Percentiles rank a stretch among this genome's conserved stretches.
Evolutionary conservation across 768 basidiomycete species (phyloP).

Genomic region (Suillus subalutaceus): DNA sequence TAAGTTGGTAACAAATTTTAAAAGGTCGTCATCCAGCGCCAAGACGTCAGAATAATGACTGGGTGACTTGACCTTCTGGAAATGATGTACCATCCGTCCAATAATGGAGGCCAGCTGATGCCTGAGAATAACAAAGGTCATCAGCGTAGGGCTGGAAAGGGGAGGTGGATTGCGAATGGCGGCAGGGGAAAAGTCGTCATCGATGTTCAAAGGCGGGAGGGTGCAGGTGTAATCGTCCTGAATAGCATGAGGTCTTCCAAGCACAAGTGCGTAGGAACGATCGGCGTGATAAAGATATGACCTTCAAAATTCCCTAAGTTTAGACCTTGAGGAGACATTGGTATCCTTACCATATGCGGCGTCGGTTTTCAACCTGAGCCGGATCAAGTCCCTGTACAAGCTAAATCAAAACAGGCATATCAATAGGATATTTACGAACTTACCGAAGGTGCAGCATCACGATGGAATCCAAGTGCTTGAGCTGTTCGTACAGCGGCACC

Average conservation of each 20-base stretch:
- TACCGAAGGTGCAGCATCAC: slow-evolving; percentile 85
- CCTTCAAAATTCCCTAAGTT: slow-evolving; percentile 43
- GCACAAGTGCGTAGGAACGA: slow-evolving; percentile 87
- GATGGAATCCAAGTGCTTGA: slow-evolving; percentile 89
- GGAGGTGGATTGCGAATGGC: slow-evolving; percentile 54
- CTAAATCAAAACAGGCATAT: slow-evolving; percentile 12
- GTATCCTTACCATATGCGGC: slow-evolving; percentile 76
- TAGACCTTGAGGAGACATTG: slow-evolving; percentile 2
- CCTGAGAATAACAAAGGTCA: slow-evolving; percentile 88
- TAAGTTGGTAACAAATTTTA: slow-evolving; percentile 72
- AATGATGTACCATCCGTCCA: slow-evolving; percentile 90
- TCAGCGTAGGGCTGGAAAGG: slow-evolving; percentile 72
- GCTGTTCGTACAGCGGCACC: slow-evolving; percentile 93
- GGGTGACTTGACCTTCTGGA: slow-evolving; percentile 79
- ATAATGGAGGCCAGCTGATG: slow-evolving; percentile 84
- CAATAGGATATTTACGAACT: slow-evolving; percentile 24
- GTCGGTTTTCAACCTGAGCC: slow-evolving; percentile 81
- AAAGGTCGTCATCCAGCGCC: slow-evolving; percentile 79
- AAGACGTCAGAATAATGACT: slow-evolving; percentile 85
- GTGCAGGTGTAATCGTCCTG: slow-evolving; percentile 90
- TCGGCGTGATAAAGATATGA: slow-evolving; percentile 94
- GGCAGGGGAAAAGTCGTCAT: slow-evolving; percentile 54
- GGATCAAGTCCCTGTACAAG: slow-evolving; percentile 65
- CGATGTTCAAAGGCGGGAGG: slow-evolving; percentile 70
- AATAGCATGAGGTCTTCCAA: slow-evolving; percentile 88